phyloP scores from a whole-genome alignment of 2,329 filamentous ascomycete genomes.

The Ophiostoma australiae region DNA sequence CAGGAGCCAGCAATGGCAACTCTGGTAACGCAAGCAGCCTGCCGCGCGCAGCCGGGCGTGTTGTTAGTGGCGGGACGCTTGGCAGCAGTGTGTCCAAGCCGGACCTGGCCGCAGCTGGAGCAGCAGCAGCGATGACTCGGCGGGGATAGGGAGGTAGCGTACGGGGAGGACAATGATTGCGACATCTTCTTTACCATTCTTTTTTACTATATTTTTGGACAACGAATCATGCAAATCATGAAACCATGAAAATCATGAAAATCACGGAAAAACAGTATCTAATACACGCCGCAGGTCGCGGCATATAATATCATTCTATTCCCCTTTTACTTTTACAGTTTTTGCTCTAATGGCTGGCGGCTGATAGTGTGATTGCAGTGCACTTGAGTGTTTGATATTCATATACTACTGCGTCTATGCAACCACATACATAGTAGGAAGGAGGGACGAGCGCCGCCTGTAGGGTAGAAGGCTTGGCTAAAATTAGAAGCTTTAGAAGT shows the following conservation, averaged over 20 bases:
- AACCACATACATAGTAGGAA: too few species aligned
- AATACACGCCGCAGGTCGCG: neutral
- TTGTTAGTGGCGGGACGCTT: constrained; percentile 40
- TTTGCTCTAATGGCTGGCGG: neutral
- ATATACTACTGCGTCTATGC: neutral
- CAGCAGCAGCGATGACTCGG: constrained; percentile 55
- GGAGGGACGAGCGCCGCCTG: neutral
- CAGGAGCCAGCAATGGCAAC: constrained; percentile 31
- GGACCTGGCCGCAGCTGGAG: constrained; percentile 55
- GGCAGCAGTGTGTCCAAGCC: constrained; percentile 40
- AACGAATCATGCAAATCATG: constrained; percentile 15
- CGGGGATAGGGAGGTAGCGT: constrained; percentile 35
- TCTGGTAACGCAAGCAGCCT: constrained; percentile 44
- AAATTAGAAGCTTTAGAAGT: neutral
- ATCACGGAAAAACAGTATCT: constrained; percentile 9
- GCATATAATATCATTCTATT: neutral
- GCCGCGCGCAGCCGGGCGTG: constrained; percentile 53
- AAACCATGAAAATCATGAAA: neutral
- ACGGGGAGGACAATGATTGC: neutral
- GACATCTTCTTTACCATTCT: neutral
- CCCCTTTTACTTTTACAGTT: neutral
- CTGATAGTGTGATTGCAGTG: neutral
- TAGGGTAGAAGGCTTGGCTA: neutral
- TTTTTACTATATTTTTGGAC: neutral
- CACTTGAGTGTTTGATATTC: neutral